phyloP scores from a whole-genome alignment of 2,329 filamentous ascomycete species.

The Diplodia intermedia region DNA sequence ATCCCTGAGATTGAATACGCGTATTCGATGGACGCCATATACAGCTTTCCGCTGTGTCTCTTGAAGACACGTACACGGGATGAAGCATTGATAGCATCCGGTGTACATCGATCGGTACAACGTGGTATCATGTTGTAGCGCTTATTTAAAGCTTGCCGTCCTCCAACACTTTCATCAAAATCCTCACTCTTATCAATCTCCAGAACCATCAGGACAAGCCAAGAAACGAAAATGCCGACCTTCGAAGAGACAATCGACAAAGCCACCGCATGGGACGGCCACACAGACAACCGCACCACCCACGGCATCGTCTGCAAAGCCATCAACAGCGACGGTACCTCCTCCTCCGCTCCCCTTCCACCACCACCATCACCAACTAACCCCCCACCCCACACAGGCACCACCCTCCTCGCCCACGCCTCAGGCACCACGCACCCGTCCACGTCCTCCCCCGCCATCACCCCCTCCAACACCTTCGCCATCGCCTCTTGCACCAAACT shows the following conservation, averaged over 20 bases:
- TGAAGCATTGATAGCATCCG: neutral
- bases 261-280: conserved; percentile 5
- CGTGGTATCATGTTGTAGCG: neutral
- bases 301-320: conserved; percentile 3
- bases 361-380: neutral
- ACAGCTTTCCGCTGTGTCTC: neutral
- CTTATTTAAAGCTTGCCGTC: neutral
- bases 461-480: neutral
- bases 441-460: neutral
- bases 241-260: conserved; percentile 1
- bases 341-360: no score
- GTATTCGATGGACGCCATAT: neutral
- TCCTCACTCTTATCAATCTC: neutral
- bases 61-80: neutral
- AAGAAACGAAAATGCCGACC: conserved; percentile 39
- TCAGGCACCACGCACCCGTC: neutral
- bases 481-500: conserved; percentile 50
- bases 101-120: neutral
- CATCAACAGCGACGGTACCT: neutral
- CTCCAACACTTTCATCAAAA: neutral
- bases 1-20: neutral
- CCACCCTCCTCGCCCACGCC: conserved; percentile 3
- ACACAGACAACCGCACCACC: neutral
- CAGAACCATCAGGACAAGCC: neutral
- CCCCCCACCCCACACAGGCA: neutral